These are phyloP conservation scores for Ustilago lituana DNA, from an alignment of 1,284 basidiomycete genomes.

Conservation along the genomic window DNA sequence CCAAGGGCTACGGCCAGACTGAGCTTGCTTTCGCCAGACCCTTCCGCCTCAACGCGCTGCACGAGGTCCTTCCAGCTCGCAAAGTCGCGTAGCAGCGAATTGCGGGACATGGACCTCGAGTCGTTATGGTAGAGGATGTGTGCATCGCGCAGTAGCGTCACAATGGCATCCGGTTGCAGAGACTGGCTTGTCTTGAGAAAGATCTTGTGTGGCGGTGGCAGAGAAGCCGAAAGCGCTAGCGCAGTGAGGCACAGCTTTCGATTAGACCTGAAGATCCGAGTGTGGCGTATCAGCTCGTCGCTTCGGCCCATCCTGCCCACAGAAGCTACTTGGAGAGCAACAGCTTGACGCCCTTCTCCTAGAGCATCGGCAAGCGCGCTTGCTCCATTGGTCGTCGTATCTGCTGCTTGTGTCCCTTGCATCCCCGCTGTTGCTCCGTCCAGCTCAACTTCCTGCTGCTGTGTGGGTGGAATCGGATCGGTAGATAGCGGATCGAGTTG, in stretches of 20 bases:
- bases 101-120: constrained; percentile 32
- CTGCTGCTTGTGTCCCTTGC: background rate
- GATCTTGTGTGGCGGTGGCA: constrained; percentile 38
- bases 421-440: background rate
- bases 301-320: constrained; percentile 16
- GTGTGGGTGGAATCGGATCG: constrained; percentile 2
- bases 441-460: background rate
- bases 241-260: constrained; percentile 55
- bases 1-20: constrained; percentile 54
- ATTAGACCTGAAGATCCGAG: constrained; percentile 60
- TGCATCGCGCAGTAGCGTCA: constrained; percentile 55
- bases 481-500: constrained; percentile 4
- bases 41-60: constrained; percentile 61
- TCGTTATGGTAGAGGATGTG: constrained; percentile 54
- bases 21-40: constrained; percentile 52
- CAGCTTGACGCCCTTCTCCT: constrained; percentile 27
- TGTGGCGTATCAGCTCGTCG: constrained; percentile 37
- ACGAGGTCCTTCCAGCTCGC: constrained; percentile 60
- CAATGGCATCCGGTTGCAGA: constrained; percentile 44
- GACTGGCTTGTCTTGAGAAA: constrained; percentile 59
- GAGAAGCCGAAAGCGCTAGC: constrained; percentile 38
- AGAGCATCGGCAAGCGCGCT: background rate
- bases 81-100: constrained; percentile 57
- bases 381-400: background rate
- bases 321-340: constrained; percentile 27